Evolutionary conservation across 2,329 filamentous ascomycete genomes (phyloP).

Genomic region (Talaromyces amestolkiae): DNA sequence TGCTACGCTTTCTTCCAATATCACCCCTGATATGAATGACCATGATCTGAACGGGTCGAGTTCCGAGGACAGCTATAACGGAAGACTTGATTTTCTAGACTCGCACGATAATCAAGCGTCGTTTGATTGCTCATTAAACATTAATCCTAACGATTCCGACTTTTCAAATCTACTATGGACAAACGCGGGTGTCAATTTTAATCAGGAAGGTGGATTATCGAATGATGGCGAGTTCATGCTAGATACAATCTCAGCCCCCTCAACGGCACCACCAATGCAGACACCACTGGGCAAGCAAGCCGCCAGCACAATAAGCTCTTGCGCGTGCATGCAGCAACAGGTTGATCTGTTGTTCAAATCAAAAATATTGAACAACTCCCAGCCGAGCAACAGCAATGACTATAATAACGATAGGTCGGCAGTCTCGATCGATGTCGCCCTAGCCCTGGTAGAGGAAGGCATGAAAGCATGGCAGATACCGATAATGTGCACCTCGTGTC

Average conservation of each 20-base stretch:
- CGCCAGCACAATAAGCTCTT: background rate
- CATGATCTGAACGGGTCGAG: background rate
- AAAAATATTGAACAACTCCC: background rate
- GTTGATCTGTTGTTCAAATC: constrained; percentile 1
- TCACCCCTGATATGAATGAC: background rate
- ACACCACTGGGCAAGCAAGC: background rate
- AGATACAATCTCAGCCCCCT: background rate
- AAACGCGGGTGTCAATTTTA: background rate
- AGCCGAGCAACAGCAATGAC: background rate
- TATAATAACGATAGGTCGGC: background rate
- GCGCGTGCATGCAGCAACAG: constrained; percentile 7
- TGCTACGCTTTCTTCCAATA: background rate
- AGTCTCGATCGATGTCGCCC: background rate
- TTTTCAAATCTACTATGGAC: constrained; percentile 1
- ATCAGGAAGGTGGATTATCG: background rate
- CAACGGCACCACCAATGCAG: background rate
- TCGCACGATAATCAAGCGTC: background rate
- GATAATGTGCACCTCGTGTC: constrained; percentile 7
- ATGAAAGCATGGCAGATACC: constrained; percentile 10
- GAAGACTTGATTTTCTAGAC: background rate
- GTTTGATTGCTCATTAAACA: background rate
- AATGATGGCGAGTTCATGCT: background rate
- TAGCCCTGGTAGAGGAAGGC: constrained; percentile 10
- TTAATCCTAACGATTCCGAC: background rate
- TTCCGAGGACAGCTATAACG: background rate